Evolutionary conservation across 495 filamentous ascomycete genomes (phyloP).

Genomic region (Hypoxylon trugodes): DNA sequence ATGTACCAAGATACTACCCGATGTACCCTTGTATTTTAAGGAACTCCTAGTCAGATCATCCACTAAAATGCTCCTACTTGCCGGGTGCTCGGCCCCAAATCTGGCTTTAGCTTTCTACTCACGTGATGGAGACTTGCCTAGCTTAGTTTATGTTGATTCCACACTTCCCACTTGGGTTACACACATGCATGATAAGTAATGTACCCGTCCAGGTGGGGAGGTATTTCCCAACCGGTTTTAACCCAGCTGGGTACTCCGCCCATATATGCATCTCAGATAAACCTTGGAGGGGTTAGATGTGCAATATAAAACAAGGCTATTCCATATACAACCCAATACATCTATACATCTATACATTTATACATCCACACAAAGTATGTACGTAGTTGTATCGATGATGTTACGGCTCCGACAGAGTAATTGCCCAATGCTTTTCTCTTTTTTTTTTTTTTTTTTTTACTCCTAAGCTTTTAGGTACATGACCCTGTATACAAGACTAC

Average conservation of each 20-base stretch:
- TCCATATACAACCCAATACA: no score
- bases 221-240: neutral
- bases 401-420: neutral
- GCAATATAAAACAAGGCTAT: no score
- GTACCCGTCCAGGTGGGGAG: conserved; percentile 8
- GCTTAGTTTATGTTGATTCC: conserved; percentile 1
- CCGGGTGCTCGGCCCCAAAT: no score
- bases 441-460: neutral
- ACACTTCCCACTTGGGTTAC: conserved; percentile 2
- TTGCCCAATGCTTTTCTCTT: conserved; percentile 15
- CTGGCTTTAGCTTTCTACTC: conserved; percentile 9
- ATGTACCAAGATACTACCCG: neutral
- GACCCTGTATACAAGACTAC: neutral
- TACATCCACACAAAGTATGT: no score
- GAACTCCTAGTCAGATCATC: neutral
- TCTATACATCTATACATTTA: no score
- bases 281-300: no score
- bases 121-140: conserved; percentile 5
- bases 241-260: conserved; percentile 13
- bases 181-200: neutral
- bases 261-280: conserved; percentile 5
- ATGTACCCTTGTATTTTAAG: neutral
- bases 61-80: no score
- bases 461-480: neutral
- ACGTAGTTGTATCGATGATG: no score